Conservation (phyloP, 2,329 filamentous ascomycete genomes). For the Neopestalotiopsis sp. region DNA sequence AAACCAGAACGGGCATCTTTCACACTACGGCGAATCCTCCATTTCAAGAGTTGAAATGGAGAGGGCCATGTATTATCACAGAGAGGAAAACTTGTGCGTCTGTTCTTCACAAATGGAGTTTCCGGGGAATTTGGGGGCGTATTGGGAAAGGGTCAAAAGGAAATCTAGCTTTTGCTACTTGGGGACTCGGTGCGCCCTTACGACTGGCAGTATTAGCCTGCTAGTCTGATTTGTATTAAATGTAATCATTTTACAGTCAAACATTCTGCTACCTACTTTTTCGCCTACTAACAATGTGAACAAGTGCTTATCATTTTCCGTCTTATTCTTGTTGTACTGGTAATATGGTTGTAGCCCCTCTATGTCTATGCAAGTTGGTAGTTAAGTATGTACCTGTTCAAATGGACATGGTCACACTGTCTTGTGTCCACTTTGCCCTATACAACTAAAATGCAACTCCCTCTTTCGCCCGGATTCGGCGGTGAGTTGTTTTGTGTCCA, state of each 20-base stretch:
- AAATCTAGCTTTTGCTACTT: neutral
- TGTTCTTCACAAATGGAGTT: neutral
- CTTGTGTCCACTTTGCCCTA: neutral
- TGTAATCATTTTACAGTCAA: too few species aligned
- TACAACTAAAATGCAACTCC: neutral
- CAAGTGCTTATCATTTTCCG: too few species aligned
- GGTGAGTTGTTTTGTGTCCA: conserved; percentile 2
- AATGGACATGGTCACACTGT: too few species aligned
- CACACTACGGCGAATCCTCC: neutral
- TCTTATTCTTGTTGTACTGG: too few species aligned
- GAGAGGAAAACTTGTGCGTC: neutral
- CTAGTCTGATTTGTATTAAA: too few species aligned
- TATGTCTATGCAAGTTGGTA: too few species aligned
- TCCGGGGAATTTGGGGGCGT: neutral
- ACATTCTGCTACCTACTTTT: too few species aligned
- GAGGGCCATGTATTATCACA: neutral
- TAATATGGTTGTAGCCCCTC: too few species aligned
- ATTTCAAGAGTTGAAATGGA: neutral
- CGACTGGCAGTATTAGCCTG: too few species aligned
- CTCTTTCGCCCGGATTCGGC: neutral
- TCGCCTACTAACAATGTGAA: too few species aligned
- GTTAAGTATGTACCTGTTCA: too few species aligned
- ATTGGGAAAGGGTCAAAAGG: neutral
- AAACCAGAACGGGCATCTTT: neutral
- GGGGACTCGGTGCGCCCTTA: neutral